A percentile compares a stretch with the other conserved stretches of the same genome.
Evolutionary conservation across 257 asterid genomes (phyloP).

Genomic region (Henckelia pumila): DNA sequence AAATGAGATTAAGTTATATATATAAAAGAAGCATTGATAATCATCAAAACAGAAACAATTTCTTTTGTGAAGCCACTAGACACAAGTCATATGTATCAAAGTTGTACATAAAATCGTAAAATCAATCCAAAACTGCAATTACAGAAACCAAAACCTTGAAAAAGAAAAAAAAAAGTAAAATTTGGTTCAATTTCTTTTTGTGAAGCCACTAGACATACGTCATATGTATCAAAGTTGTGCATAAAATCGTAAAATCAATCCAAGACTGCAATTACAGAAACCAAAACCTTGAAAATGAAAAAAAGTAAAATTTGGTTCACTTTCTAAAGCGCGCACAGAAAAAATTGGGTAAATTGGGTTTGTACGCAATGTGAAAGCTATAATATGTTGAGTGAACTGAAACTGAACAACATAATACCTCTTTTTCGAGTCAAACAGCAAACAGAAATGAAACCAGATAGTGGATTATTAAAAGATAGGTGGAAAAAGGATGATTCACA

Average conservation of each 20-base stretch:
- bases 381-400: not conserved
- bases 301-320: not conserved
- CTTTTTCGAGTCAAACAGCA: not conserved
- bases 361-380: not conserved
- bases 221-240: not conserved
- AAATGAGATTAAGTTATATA: no score
- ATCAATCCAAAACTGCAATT: not conserved
- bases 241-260: not conserved
- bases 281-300: no score
- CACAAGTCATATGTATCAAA: not conserved
- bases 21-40: not conserved
- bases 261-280: not conserved
- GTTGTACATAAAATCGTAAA: not conserved
- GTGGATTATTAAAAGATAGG: not conserved
- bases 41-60: not conserved
- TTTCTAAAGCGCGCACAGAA: not conserved
- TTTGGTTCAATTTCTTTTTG: not conserved
- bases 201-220: not conserved
- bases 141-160: not conserved
- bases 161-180: no score
- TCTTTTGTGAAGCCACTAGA: no score
- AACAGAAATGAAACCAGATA: not conserved
- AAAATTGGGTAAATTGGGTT: no score
- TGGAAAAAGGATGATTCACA: slow-evolving; percentile 16
- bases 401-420: not conserved